Percentiles rank a stretch among this genome's conserved stretches.
phyloP scores from a whole-genome alignment of 2,329 filamentous ascomycete species.

The Aaosphaeria pasadenensis region DNA sequence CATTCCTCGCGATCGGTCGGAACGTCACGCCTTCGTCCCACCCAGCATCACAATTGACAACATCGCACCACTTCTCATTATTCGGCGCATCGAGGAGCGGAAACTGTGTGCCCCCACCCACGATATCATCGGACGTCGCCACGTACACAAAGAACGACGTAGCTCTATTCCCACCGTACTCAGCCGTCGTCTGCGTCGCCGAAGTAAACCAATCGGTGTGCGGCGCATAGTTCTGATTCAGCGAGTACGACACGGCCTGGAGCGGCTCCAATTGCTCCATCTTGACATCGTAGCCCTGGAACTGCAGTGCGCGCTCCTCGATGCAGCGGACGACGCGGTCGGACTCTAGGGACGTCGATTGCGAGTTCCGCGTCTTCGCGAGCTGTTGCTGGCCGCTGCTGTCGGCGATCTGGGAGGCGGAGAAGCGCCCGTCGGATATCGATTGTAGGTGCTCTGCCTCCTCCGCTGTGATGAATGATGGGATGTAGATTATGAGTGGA shows the following conservation, averaged over 20 bases:
- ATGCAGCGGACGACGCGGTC: slow-evolving; percentile 53
- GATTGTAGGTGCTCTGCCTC: slow-evolving; percentile 50
- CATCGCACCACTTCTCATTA: slow-evolving; percentile 52
- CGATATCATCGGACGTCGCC: slow-evolving; percentile 38
- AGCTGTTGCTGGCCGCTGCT: slow-evolving; percentile 16
- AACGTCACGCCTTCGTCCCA: slow-evolving; percentile 51
- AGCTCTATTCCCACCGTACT: slow-evolving; percentile 36
- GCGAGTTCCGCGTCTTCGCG: slow-evolving; percentile 17
- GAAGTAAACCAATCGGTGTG: slow-evolving; percentile 55
- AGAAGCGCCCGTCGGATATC: slow-evolving; percentile 42
- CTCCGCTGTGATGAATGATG: slow-evolving; percentile 48
- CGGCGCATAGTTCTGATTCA: slow-evolving; percentile 52
- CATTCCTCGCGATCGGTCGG: slow-evolving; percentile 53
- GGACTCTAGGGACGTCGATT: slow-evolving; percentile 18
- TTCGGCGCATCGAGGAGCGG: slow-evolving; percentile 47
- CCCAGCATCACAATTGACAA: slow-evolving; percentile 49
- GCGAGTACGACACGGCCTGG: slow-evolving; percentile 45
- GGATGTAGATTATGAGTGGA: slow-evolving; percentile 56
- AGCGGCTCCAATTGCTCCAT: slow-evolving; percentile 51
- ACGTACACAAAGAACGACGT: slow-evolving; percentile 62
- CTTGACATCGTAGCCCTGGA: slow-evolving; percentile 52
- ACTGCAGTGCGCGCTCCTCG: slow-evolving; percentile 53
- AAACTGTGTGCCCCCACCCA: slow-evolving; percentile 59
- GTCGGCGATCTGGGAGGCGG: slow-evolving; percentile 18
- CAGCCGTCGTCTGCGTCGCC: slow-evolving; percentile 11